These are phyloP conservation scores for Gossypium davidsonii DNA, from an alignment of 441 rosid genomes.

Conservation along the genomic window DNA sequence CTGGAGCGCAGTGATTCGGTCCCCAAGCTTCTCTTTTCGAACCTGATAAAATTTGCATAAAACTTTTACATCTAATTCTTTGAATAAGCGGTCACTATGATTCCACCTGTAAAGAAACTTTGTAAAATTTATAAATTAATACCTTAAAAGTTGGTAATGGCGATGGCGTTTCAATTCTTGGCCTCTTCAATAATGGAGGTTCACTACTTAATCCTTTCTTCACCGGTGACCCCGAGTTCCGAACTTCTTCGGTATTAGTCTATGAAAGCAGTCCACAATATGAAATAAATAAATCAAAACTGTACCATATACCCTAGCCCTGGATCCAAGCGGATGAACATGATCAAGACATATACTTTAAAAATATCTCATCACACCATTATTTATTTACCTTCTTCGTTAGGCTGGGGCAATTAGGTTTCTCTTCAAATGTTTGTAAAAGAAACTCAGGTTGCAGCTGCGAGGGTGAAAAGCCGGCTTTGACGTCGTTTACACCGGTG, in stretches of 20 bases:
- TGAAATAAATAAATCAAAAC: not conserved
- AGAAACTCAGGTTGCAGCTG: constrained; percentile 28
- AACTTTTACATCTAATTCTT: constrained; percentile 14
- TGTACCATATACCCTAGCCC: constrained; percentile 7
- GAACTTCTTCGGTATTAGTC: constrained; percentile 34
- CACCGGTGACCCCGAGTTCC: constrained; percentile 26
- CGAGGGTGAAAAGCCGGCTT: constrained; percentile 26
- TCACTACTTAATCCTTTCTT: constrained; percentile 51
- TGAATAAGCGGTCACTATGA: not conserved
- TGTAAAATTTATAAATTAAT: not conserved
- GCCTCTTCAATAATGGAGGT: constrained; percentile 49
- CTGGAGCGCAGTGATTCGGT: constrained; percentile 74
- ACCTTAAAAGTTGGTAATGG: constrained; percentile 92
- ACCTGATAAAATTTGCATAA: constrained; percentile 32
- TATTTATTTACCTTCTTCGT: constrained; percentile 30
- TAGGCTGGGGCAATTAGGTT: constrained; percentile 25
- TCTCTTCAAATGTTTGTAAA: constrained; percentile 25
- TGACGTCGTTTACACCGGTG: constrained; percentile 22
- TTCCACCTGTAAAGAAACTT: not conserved
- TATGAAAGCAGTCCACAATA: constrained; percentile 13
- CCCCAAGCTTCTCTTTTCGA: constrained; percentile 71
- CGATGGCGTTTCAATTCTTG: constrained; percentile 70
- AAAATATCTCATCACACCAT: not conserved
- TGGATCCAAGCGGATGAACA: not conserved
- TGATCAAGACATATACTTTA: not conserved